These are phyloP conservation scores for Suhomyces atakaporum DNA, from an alignment of 1,139 yeast genomes.

Conservation along the genomic window DNA sequence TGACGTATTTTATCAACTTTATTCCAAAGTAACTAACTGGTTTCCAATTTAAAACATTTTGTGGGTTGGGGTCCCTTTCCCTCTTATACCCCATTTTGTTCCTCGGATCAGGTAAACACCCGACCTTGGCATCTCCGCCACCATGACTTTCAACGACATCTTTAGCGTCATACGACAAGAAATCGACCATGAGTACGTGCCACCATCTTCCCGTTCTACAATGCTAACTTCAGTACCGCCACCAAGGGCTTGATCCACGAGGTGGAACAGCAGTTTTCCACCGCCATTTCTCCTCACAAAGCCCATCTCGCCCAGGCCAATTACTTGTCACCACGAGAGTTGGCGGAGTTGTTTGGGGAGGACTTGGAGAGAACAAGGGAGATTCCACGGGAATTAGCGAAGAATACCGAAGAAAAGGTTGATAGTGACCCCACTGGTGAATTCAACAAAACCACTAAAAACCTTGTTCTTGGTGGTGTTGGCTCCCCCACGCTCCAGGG, in stretches of 20 bases:
- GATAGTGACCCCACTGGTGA: no score
- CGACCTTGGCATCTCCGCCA: no score
- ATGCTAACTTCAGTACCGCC: constrained; percentile 8
- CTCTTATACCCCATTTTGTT: no score
- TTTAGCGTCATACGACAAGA: constrained; percentile 6
- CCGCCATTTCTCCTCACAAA: constrained; percentile 1
- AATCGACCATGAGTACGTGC: constrained; percentile 10
- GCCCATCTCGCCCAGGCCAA: constrained; percentile 1
- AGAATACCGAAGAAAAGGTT: no score
- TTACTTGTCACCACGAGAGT: constrained; percentile 5
- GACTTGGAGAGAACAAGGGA: no score
- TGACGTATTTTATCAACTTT: no score
- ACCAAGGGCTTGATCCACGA: constrained; percentile 5
- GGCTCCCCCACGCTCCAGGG: constrained; percentile 1
- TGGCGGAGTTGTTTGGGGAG: background rate
- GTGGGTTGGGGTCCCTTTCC: no score
- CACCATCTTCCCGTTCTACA: background rate
- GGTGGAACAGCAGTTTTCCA: constrained; percentile 5
- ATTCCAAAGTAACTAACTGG: no score
- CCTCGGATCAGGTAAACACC: no score
- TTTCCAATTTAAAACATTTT: no score
- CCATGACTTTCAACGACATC: constrained; percentile 5
- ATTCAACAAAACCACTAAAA: no score
- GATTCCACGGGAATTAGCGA: no score
- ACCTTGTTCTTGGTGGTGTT: background rate